Evolutionary conservation across 345 rosid genomes (phyloP).

Genomic region (Salix arbutifolia): DNA sequence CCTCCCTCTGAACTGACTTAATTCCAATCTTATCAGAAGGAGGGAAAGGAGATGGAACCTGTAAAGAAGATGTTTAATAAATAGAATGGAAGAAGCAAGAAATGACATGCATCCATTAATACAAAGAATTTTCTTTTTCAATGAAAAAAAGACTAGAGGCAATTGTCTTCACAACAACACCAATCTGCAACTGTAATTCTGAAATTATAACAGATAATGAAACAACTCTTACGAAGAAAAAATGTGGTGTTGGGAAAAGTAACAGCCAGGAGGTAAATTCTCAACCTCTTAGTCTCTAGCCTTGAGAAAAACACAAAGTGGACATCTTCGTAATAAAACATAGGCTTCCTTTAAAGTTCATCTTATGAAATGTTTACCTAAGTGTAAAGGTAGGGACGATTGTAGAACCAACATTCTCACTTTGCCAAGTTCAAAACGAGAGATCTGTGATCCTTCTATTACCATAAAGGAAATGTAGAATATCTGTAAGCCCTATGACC

Average conservation of each 20-base stretch:
- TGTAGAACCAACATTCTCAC: neutral
- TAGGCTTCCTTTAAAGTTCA: neutral
- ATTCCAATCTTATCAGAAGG: constrained; percentile 98
- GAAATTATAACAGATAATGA: neutral
- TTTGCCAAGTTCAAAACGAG: neutral
- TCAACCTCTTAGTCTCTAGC: neutral
- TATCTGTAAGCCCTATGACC: neutral
- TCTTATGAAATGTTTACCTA: neutral
- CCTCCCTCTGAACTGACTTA: constrained; percentile 92
- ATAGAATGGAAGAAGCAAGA: neutral
- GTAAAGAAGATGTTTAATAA: constrained; percentile 10
- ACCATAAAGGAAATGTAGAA: neutral
- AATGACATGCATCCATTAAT: neutral
- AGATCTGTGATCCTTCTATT: neutral
- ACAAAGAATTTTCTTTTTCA: neutral
- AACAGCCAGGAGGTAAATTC: neutral
- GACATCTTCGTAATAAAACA: neutral
- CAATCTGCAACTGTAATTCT: neutral
- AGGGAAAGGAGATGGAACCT: constrained; percentile 87
- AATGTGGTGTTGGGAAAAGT: neutral
- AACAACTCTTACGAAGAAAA: neutral
- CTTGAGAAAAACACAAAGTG: neutral
- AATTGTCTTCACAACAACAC: neutral
- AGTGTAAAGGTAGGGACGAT: neutral
- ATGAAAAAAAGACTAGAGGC: neutral